A percentile compares a stretch with the other conserved stretches of the same genome.
Evolutionary conservation across 129 eudicot genomes (phyloP).

Genomic region (Escallonia herrerae): DNA sequence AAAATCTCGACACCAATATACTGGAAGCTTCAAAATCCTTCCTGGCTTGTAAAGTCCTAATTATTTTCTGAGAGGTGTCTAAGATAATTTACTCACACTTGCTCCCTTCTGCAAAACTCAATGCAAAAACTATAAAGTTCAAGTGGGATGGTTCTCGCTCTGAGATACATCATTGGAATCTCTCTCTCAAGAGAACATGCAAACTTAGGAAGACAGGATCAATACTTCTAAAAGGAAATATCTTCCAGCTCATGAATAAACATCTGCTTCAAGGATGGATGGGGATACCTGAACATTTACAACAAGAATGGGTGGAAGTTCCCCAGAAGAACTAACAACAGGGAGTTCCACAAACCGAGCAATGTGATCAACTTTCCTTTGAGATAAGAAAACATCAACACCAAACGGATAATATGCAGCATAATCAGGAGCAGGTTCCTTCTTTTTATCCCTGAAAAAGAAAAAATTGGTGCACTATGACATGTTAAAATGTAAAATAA

Average conservation of each 20-base stretch:
- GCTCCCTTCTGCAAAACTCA: no score
- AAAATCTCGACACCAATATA: no score
- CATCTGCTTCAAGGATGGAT: background rate
- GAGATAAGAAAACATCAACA: conserved; percentile 75
- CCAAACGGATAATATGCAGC: conserved; percentile 91
- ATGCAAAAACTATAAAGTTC: no score
- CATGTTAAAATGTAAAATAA: conserved; percentile 8
- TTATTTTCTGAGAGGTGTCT: no score
- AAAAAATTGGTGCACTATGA: background rate
- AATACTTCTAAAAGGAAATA: no score
- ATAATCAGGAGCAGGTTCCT: conserved; percentile 61
- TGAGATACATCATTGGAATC: no score
- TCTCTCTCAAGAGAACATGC: background rate
- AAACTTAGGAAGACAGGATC: background rate
- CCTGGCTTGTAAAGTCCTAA: no score
- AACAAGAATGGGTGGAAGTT: conserved; percentile 82
- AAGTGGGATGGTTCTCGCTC: no score
- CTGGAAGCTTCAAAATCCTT: no score
- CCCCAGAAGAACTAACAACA: conserved; percentile 42
- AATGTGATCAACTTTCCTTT: conserved; percentile 70
- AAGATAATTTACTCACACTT: no score
- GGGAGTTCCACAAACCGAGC: conserved; percentile 89
- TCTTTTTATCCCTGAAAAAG: conserved; percentile 72
- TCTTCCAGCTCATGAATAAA: no score
- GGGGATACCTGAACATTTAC: conserved; percentile 84